Percentiles rank a stretch among this genome's conserved stretches.
Evolutionary conservation across 2,329 filamentous ascomycete genomes (phyloP).

Genomic region (Zalaria sp.): DNA sequence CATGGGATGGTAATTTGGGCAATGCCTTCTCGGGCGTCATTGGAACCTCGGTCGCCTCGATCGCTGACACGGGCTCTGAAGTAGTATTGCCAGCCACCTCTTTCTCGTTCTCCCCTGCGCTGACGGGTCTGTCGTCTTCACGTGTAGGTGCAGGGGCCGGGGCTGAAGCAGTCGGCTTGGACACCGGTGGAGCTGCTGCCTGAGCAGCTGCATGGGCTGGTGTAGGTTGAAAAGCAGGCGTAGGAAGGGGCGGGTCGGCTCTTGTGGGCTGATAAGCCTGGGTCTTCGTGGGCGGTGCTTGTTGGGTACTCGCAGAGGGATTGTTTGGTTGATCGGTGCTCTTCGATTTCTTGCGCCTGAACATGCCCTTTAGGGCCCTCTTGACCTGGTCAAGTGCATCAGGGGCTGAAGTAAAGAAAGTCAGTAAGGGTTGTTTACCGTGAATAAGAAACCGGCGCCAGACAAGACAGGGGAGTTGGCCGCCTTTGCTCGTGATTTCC

Average conservation of each 20-base stretch:
- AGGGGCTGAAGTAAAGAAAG: slow-evolving; percentile 8
- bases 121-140: no score
- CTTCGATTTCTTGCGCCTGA: slow-evolving; percentile 10
- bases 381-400: slow-evolving; percentile 12
- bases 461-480: neutral
- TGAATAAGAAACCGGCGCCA: neutral
- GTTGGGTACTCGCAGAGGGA: no score
- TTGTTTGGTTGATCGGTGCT: neutral
- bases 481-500: no score
- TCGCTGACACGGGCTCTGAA: no score
- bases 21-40: no score
- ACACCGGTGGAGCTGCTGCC: neutral
- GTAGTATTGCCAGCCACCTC: no score
- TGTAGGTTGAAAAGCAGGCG: neutral
- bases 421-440: neutral
- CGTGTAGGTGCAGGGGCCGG: neutral
- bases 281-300: no score
- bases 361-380: slow-evolving; percentile 14
- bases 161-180: neutral
- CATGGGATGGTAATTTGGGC: no score
- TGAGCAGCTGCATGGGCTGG: neutral
- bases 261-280: neutral
- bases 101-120: no score
- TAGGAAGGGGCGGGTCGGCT: neutral
- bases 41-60: no score